Base-by-base conservation (phyloP, 768 basidiomycete species). In the Kwoniella sp. region DNA sequence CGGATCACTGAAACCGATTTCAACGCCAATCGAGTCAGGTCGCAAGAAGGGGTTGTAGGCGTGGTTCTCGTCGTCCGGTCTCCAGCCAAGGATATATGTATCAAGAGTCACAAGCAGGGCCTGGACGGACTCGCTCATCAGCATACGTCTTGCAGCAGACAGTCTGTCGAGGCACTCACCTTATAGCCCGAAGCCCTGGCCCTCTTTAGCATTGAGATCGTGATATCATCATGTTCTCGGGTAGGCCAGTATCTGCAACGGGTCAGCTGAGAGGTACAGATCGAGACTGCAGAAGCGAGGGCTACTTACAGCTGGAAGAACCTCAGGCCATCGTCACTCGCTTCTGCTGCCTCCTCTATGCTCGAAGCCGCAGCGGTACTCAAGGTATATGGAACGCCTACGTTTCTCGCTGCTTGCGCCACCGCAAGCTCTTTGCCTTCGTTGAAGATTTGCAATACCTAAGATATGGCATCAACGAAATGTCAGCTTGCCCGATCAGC, bases 1-100 rank as follows among this genome's bases (percentile, higher is more conserved):
- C 37, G 56, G 56, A 45, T 58, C 56, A n/a, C 29, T 31, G 25
- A 58, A 38, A 3, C 56, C 56, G 12, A 58, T 38, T 22, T 58
- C 34, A 4, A 26, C 31, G 23, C 56, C 56, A n/a, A 38, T 28
- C 50, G 22, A 23, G 50, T 51, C 28, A 26, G 30, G 30, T 26
- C 28, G 23, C 11, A 22, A 23, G 56, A 58, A 58, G 13, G 56
- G 34, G 56, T 38, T 26, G 38, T 41, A 38, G 2, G n/a, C 25
- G 12, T 37, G 29, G 23, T 58, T 25, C 25, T 31, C 23, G 37
- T 58, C 56, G 38, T 37, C 37, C 11, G 31, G 56, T 29, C 56
- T 30, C 56, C 56, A 58, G 22, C 34, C 56, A 7, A 58, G 56
- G 25, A 26, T 37, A n/a, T 26, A 58, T 3, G 56, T 58, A n/a